Conservation (phyloP, 495 filamentous ascomycete species). For the Sphaerosporella brunnea region DNA sequence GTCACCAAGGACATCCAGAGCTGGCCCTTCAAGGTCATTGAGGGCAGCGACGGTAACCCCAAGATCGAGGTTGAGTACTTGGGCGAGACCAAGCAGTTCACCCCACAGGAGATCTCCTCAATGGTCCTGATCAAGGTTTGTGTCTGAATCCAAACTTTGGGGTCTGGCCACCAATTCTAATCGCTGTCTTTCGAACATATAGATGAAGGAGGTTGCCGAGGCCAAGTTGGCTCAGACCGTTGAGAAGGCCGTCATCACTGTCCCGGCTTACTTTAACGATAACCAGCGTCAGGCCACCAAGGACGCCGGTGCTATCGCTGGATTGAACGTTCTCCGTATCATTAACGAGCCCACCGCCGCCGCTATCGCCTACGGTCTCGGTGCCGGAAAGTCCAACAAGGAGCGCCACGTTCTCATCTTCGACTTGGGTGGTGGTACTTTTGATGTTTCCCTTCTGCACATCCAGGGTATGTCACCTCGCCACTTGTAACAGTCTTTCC, state of each 20-base stretch:
- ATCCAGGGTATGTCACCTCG: slow-evolving; percentile 51
- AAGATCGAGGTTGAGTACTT: slow-evolving; percentile 93
- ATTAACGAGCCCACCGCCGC: slow-evolving; percentile 99
- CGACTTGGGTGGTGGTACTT: slow-evolving; percentile 98
- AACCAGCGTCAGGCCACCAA: slow-evolving; percentile 98
- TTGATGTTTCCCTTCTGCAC: slow-evolving; percentile 96
- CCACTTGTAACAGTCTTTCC: neutral
- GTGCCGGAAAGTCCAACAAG: slow-evolving; percentile 77
- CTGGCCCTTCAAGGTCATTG: slow-evolving; percentile 95
- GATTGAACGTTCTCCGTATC: slow-evolving; percentile 96
- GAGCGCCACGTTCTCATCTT: slow-evolving; percentile 99
- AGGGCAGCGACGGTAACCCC: slow-evolving; percentile 64
- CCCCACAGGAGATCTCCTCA: slow-evolving; percentile 91
- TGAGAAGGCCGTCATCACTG: slow-evolving; percentile 95
- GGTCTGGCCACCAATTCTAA: too few relatives aligned
- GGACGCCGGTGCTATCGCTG: slow-evolving; percentile 92
- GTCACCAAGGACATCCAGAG: slow-evolving; percentile 97
- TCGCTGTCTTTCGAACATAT: slow-evolving; percentile 10
- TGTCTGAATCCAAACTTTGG: neutral
- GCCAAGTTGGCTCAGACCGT: slow-evolving; percentile 89
- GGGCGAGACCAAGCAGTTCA: slow-evolving; percentile 83
- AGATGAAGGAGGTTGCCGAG: slow-evolving; percentile 98
- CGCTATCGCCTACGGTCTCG: slow-evolving; percentile 92
- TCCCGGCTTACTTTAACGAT: slow-evolving; percentile 99
- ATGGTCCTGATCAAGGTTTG: slow-evolving; percentile 82